phyloP scores from a whole-genome alignment of 371 early-diverging fungal genomes.

The Actinomortierella ambigua region DNA sequence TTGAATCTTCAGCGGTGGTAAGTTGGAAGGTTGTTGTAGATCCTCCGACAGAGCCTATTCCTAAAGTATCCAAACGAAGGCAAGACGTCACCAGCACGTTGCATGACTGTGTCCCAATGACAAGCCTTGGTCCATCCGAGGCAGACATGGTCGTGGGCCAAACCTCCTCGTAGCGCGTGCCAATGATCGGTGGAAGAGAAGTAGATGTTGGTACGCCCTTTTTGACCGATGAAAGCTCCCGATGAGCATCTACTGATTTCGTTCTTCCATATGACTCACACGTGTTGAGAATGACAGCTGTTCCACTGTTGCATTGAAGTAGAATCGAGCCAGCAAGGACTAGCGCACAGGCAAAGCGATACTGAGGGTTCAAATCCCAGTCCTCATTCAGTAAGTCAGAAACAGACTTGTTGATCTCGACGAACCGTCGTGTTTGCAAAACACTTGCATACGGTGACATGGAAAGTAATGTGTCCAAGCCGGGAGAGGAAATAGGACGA shows the following conservation, averaged over 20 bases:
- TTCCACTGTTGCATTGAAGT: conserved; percentile 1
- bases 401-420: conserved; percentile 1
- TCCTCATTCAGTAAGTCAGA: conserved; percentile 4
- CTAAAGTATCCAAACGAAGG: conserved; percentile 4
- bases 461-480: background rate
- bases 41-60: conserved; percentile 3
- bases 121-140: conserved; percentile 11
- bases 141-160: conserved; percentile 7
- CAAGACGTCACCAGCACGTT: conserved; percentile 14
- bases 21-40: conserved; percentile 6
- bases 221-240: too few relatives aligned
- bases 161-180: conserved; percentile 8
- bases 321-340: conserved; percentile 3
- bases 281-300: background rate
- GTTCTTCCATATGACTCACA: too few relatives aligned
- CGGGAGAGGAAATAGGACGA: background rate
- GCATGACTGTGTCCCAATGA: conserved; percentile 15
- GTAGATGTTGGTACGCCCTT: too few relatives aligned
- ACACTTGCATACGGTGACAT: background rate
- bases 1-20: background rate
- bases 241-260: too few relatives aligned
- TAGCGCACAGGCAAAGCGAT: conserved; percentile 2
- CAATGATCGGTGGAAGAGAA: conserved; percentile 6
- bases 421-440: background rate
- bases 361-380: conserved; percentile 5